Evolutionary conservation across 2,329 filamentous ascomycete species (phyloP), one percentile per base, ranked within the genome.

Genomic region (Pseudogymnoascus sp.): DNA sequence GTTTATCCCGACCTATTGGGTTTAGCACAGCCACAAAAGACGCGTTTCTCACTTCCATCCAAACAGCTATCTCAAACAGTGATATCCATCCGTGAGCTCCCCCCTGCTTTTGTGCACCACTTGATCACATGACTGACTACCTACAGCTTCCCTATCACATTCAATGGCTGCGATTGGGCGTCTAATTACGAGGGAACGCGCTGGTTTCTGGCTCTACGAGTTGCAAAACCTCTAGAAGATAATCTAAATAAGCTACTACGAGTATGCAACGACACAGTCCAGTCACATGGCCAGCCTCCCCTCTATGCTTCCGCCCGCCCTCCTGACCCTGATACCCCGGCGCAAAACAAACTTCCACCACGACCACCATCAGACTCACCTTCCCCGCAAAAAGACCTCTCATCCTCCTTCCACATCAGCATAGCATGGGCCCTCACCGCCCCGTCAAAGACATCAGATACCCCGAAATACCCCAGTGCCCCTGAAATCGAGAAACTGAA

Each of bases 131-230:
- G 59, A 66, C 61, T 68, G 18, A 66, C 28, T 60, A 23, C 16
- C 25, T 68, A 5, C 67, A 67, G 66, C 2, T 72, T 72, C 16
- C 64, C 69, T 3, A 65, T 71, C 34, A 66, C 61, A 5, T 71
- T 73, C 37, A 82, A 82, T 63, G 64, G 69, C 5, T 73, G 84
- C n/a, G 72, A 82, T 66, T 90, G 88, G 86, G 86, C 88, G 59
- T 77, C 84, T 0, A 91, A 91, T 70, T 82, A 81, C 66, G 84
- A 88, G 67, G 76, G 78, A 37, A 88, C 84, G 18, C 85, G 95
- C 49, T 93, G 89, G 75, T 99, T 99, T 72, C 82, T 97, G 5
- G 90, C 97, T 2, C 75, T 97, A 59, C 82, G 85, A 21, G 81
- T 93, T 12, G 60, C 69, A 12, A 76, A 67, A 60, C 77, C 77